These are phyloP conservation scores for Yarrowia hollandica DNA, from an alignment of 805 yeast genomes.

Conservation along the genomic window DNA sequence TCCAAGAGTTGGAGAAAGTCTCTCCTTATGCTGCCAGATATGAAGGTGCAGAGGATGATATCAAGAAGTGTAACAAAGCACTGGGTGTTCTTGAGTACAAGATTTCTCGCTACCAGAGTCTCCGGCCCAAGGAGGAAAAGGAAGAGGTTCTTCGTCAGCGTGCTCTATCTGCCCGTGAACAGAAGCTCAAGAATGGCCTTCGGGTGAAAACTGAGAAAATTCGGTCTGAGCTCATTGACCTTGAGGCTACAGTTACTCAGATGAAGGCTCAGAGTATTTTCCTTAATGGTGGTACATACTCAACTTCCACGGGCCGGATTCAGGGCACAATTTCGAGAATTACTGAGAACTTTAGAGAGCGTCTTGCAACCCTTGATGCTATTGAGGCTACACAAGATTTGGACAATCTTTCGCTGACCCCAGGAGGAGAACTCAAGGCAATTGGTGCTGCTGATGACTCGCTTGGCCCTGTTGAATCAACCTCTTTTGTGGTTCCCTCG, in stretches of 20 bases:
- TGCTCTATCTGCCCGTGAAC: conserved; percentile 14
- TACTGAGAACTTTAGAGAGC: conserved; percentile 12
- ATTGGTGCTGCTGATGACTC: not conserved
- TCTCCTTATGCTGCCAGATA: not conserved
- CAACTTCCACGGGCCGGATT: conserved; percentile 3
- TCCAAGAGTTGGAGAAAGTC: conserved; percentile 3
- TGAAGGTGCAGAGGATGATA: not conserved
- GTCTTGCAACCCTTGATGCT: conserved; percentile 11
- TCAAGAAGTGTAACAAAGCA: conserved; percentile 6
- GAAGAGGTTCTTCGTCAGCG: conserved; percentile 20
- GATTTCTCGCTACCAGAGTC: conserved; percentile 7
- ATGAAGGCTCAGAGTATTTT: conserved; percentile 24
- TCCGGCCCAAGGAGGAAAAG: not conserved
- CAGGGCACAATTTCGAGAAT: not conserved
- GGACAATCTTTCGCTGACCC: not conserved
- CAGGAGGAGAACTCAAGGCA: conserved; percentile 6
- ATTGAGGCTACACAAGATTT: conserved; percentile 12
- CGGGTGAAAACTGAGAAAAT: not conserved
- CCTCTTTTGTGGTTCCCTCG: not conserved
- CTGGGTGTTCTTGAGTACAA: conserved; percentile 6
- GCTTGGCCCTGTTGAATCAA: not conserved
- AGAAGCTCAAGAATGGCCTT: conserved; percentile 8
- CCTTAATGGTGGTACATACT: not conserved
- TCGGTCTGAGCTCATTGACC: not conserved
- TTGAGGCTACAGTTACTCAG: conserved; percentile 13